Evolutionary conservation across 2,329 filamentous ascomycete genomes (phyloP).

Genomic region (Stenocarpella maydis): DNA sequence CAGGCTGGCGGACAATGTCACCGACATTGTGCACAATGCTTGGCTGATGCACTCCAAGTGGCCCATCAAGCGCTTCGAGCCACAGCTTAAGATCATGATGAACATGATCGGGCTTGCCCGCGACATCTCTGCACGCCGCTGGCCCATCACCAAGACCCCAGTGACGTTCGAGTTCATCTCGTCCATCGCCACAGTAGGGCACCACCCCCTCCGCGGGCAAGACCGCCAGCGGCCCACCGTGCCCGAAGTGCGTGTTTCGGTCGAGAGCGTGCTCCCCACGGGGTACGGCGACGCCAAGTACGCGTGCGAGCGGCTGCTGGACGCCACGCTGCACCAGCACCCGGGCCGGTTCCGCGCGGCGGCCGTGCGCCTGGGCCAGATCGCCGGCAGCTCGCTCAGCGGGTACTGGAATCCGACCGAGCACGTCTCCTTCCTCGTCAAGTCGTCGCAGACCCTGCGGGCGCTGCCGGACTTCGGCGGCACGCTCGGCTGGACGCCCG

Average conservation of each 20-base stretch:
- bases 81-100: constrained; percentile 52
- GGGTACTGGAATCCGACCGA: constrained; percentile 65
- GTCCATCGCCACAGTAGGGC: constrained; percentile 50
- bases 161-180: constrained; percentile 53
- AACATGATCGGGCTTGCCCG: constrained; percentile 56
- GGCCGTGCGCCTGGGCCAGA: constrained; percentile 58
- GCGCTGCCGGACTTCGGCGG: constrained; percentile 52
- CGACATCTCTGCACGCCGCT: neutral
- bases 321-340: constrained; percentile 54
- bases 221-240: constrained; percentile 43
- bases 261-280: constrained; percentile 51
- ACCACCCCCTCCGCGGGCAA: neutral
- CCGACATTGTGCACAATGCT: constrained; percentile 62
- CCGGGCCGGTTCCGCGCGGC: constrained; percentile 52
- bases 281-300: constrained; percentile 64
- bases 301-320: constrained; percentile 58
- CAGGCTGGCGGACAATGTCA: constrained; percentile 48
- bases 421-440: constrained; percentile 58
- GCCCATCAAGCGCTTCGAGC: constrained; percentile 48
- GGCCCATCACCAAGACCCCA: constrained; percentile 33
- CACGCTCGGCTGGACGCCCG: constrained; percentile 54
- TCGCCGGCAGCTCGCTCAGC: constrained; percentile 57
- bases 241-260: constrained; percentile 51
- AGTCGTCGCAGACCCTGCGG: constrained; percentile 55
- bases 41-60: constrained; percentile 58